These are phyloP conservation scores for Colletotrichum musicola DNA, from an alignment of 2,329 filamentous ascomycete species.

Conservation along the genomic window DNA sequence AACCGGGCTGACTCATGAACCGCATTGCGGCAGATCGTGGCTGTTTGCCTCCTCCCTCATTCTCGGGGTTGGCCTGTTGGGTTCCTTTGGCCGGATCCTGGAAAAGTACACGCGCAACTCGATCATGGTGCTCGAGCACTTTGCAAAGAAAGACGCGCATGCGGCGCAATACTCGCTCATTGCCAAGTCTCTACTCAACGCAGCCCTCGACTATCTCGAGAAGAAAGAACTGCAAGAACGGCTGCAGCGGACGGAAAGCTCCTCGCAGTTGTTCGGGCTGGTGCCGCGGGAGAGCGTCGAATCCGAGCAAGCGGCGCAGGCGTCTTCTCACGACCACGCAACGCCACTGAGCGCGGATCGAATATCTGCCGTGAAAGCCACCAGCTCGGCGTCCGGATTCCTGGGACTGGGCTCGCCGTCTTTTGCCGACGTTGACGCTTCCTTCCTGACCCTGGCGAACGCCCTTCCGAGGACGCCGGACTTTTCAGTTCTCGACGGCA, in stretches of 20 bases:
- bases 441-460: conserved; percentile 54
- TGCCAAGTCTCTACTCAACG: conserved; percentile 62
- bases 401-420: conserved; percentile 47
- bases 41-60: conserved; percentile 66
- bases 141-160: conserved; percentile 62
- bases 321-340: conserved; percentile 32
- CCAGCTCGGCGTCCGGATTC: conserved; percentile 33
- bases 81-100: conserved; percentile 64
- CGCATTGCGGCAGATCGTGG: conserved; percentile 58
- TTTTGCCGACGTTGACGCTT: conserved; percentile 52
- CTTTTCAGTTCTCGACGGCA: conserved; percentile 53
- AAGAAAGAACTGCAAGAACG: conserved; percentile 61
- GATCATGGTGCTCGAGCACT: conserved; percentile 62
- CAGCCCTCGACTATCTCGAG: conserved; percentile 61
- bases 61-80: conserved; percentile 63
- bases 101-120: conserved; percentile 63
- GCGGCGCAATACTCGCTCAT: conserved; percentile 67
- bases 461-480: conserved; percentile 57
- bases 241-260: conserved; percentile 61
- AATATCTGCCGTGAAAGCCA: background rate
- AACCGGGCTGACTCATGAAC: too few species aligned
- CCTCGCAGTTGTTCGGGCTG: conserved; percentile 64
- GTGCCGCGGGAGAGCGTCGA: conserved; percentile 50
- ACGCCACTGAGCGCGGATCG: conserved; percentile 1
- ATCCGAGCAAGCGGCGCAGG: conserved; percentile 12